Evolutionary conservation across 331 rosid species (phyloP).

Genomic region (Malus hybrid): DNA sequence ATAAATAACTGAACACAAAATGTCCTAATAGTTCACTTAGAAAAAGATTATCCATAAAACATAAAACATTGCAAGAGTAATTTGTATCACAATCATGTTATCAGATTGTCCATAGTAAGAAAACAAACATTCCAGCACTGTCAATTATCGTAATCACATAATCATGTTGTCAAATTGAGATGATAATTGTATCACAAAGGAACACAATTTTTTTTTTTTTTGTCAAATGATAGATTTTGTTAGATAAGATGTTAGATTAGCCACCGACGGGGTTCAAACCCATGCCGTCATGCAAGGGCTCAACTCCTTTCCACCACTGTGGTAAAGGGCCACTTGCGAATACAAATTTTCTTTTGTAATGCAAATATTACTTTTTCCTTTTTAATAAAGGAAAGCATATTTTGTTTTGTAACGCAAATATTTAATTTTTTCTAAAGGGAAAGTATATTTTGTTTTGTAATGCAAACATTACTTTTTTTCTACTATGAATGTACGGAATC

Average conservation of each 20-base stretch:
- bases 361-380: background rate
- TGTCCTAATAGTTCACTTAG: too few relatives aligned
- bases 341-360: background rate
- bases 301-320: too few relatives aligned
- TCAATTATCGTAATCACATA: background rate
- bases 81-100: background rate
- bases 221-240: too few relatives aligned
- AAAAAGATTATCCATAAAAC: too few relatives aligned
- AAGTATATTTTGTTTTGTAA: background rate
- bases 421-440: background rate
- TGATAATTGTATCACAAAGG: background rate
- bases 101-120: background rate
- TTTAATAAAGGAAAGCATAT: background rate
- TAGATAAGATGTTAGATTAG: too few relatives aligned
- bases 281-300: too few relatives aligned
- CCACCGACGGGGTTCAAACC: too few relatives aligned
- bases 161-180: background rate
- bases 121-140: background rate
- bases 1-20: too few relatives aligned
- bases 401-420: background rate
- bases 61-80: background rate
- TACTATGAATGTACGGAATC: background rate
- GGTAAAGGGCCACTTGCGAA: too few relatives aligned
- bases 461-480: background rate
- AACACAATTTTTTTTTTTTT: too few relatives aligned